Evolutionary conservation across 352 stramenopile genomes (phyloP).

Genomic region (Phytopythium vexans): DNA sequence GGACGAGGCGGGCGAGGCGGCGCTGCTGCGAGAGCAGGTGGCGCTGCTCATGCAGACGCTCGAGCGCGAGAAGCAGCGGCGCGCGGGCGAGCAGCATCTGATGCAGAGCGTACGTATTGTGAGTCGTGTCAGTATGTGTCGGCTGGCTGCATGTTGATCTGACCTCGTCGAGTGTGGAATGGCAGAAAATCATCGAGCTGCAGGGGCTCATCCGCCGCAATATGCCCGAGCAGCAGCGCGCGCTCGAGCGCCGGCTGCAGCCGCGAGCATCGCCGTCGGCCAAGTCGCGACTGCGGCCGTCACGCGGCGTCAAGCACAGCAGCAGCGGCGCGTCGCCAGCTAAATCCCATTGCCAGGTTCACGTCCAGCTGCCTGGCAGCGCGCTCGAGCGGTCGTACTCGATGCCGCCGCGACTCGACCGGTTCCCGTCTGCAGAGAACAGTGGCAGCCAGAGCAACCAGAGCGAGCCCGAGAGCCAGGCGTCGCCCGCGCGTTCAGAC

Average conservation of each 20-base stretch:
- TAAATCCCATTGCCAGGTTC: too few relatives aligned
- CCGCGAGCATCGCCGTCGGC: constrained; percentile 12
- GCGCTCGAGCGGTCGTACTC: constrained; percentile 5
- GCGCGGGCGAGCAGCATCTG: constrained; percentile 54
- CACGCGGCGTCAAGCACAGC: not conserved
- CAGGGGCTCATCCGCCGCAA: constrained; percentile 58
- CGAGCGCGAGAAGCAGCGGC: constrained; percentile 67
- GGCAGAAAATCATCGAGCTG: constrained; percentile 73
- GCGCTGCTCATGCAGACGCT: constrained; percentile 50
- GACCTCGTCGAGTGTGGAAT: not conserved
- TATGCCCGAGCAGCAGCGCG: constrained; percentile 34
- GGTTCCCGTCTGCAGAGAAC: not conserved
- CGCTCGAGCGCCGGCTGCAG: constrained; percentile 28
- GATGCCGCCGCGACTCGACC: constrained; percentile 4
- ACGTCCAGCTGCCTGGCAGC: not conserved
- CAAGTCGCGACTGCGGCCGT: constrained; percentile 2
- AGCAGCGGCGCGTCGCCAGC: too few relatives aligned
- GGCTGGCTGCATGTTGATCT: not conserved
- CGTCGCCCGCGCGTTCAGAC: not conserved
- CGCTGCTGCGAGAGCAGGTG: constrained; percentile 52
- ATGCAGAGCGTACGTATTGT: constrained; percentile 48
- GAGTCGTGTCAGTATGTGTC: not conserved
- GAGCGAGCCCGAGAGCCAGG: not conserved
- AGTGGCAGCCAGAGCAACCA: constrained; percentile 5
- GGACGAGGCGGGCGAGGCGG: constrained; percentile 20